Base-by-base conservation (phyloP, 805 yeast genomes). In the Dipodascopsis tothii region DNA sequence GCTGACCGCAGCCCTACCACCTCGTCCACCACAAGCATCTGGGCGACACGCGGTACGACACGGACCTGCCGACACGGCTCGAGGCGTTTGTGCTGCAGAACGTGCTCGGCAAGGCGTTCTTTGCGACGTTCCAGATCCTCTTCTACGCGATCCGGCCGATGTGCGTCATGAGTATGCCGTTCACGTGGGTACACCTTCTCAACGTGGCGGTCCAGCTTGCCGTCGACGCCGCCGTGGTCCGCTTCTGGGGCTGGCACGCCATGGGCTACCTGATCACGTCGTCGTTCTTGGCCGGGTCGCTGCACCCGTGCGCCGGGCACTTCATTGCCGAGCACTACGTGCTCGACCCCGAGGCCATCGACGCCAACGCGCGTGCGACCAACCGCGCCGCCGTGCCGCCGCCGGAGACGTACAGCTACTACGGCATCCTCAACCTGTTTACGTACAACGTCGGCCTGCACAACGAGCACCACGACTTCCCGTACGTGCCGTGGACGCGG, bases 391-490 rank as follows among this genome's bases (percentile, higher is more conserved):
- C 46, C 23, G 51, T 61, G 2, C 78, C 82, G 16, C 52, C 52
- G 4, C 88, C 90, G 0, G 96, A 87, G 60, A 87, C 96, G 0
- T 87, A 80, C 59, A 82, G 94, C 5, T 87, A 87, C 65, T 87
- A 87, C 57, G 96, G 96, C 0, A 65, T 76, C 21, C 70, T 87
- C 53, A 87, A 87, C 59, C 46, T 71, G 33, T 65, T 88, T 51
- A 84, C 92, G 1, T 87, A 94, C 90, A 87, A 87, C 56, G 96
- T 86, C 5, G 96, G 96, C 2, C 78, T 84, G 60, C 96, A 87
- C 63, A 86, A 84, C 57, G 96, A 87, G 63, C 96, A 87, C 63
- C 96, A 87, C 60, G 96, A 87, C 65, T 87, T 87, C 71, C 96
- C 96, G 1, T 87, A 80, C 60, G 74, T 87, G 55, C 90, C 96